phyloP scores from a whole-genome alignment of 257 asterid species.

The Schizonepeta tenuifolia region DNA sequence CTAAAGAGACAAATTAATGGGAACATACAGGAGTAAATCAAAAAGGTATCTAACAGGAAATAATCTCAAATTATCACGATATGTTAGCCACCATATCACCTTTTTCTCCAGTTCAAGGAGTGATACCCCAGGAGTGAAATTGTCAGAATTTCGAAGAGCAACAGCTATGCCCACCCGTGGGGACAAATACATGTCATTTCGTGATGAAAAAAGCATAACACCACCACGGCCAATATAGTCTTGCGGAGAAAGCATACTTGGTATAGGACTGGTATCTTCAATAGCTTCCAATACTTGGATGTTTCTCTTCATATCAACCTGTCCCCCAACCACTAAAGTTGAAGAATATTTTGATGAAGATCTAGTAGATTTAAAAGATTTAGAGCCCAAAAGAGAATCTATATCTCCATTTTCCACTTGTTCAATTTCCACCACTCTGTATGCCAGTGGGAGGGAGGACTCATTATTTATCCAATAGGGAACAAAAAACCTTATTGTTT shows the following conservation, averaged over 20 bases:
- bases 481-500: conserved; percentile 90
- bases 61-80: conserved; percentile 21
- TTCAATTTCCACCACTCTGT: conserved; percentile 94
- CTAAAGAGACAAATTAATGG: conserved; percentile 50
- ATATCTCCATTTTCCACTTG: conserved; percentile 63
- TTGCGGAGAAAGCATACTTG: conserved; percentile 99
- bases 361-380: conserved; percentile 75
- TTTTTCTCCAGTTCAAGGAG: conserved; percentile 99
- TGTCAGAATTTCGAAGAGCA: conserved; percentile 79
- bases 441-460: conserved; percentile 75
- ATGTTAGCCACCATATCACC: conserved; percentile 50
- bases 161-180: conserved; percentile 96
- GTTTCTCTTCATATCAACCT: conserved; percentile 58
- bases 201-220: conserved; percentile 81
- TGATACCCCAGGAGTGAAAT: conserved; percentile 82
- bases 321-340: conserved; percentile 55
- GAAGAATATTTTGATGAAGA: conserved; percentile 64
- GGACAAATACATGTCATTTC: conserved; percentile 86
- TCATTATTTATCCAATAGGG: conserved; percentile 98
- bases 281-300: conserved; percentile 85
- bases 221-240: conserved; percentile 97
- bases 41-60: conserved; percentile 6
- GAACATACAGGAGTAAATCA: conserved; percentile 5
- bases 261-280: conserved; percentile 91
- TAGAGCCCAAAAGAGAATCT: conserved; percentile 63